A percentile compares a stretch with the other conserved stretches of the same genome.
These are phyloP conservation scores for Digitaria exilis DNA, from an alignment of 202 grass and related monocot species.

Conservation along the genomic window DNA sequence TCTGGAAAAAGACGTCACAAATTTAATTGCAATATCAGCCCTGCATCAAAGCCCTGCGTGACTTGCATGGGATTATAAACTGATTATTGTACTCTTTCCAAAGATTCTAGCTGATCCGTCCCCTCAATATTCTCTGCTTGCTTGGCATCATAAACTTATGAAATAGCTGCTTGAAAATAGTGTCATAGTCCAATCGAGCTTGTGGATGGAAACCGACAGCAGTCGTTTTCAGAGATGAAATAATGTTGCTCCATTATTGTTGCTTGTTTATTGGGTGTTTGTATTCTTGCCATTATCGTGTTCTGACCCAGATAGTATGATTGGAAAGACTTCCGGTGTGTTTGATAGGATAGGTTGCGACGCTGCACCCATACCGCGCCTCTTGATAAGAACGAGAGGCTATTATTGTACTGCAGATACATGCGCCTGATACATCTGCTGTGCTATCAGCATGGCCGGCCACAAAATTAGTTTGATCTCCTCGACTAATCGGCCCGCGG, in stretches of 20 bases:
- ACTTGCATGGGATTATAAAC: not conserved
- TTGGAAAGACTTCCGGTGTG: not conserved
- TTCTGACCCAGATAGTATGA: not conserved
- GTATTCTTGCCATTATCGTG: not conserved
- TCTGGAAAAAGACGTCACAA: too few species aligned
- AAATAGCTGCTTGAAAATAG: not conserved
- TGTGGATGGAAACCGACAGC: not conserved
- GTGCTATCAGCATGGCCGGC: not conserved
- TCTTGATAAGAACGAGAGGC: conserved; percentile 1
- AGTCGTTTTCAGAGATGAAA: conserved; percentile 1
- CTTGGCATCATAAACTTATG: not conserved
- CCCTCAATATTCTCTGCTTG: not conserved
- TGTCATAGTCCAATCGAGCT: not conserved
- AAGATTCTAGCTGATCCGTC: not conserved
- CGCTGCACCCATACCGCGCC: not conserved
- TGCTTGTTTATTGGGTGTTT: not conserved
- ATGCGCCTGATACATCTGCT: not conserved
- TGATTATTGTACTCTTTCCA: not conserved
- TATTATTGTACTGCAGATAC: not conserved
- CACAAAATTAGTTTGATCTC: not conserved
- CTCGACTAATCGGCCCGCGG: too few species aligned
- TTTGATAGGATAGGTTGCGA: not conserved
- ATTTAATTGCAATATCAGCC: too few species aligned
- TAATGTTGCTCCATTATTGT: conserved; percentile 36
- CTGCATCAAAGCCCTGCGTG: too few species aligned